Evolutionary conservation across 169 alveolate genomes (phyloP).

Genomic region (Amoebophrya sp.): DNA sequence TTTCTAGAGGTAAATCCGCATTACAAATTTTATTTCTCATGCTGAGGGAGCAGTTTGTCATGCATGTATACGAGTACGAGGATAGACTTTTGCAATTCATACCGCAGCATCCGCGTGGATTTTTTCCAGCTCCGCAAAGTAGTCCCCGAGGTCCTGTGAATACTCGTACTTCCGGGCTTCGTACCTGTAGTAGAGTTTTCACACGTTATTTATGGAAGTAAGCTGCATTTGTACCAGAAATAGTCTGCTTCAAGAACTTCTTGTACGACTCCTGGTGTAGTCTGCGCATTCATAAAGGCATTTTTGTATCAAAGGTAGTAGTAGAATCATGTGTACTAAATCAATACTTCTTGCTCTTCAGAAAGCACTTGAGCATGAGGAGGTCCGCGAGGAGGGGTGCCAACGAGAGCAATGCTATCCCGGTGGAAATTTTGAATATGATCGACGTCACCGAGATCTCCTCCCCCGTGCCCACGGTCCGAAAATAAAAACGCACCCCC

Average conservation of each 20-base stretch:
- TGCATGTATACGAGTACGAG: too few species aligned
- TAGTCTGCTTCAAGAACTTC: too few species aligned
- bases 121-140: background rate
- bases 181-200: too few species aligned
- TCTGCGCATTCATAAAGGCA: too few species aligned
- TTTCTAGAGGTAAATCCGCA: too few species aligned
- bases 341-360: background rate
- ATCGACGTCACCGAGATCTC: background rate
- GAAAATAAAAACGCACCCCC: background rate
- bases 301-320: too few species aligned
- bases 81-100: too few species aligned
- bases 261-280: too few species aligned
- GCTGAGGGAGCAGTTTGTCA: too few species aligned
- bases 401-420: background rate
- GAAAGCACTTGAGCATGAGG: background rate
- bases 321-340: background rate
- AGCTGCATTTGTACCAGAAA: too few species aligned
- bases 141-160: background rate
- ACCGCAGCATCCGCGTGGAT: background rate
- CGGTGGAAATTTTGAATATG: background rate
- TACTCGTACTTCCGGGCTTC: background rate
- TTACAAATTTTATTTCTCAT: too few species aligned
- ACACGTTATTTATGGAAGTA: too few species aligned
- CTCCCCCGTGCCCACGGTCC: background rate
- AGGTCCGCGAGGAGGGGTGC: background rate